Percentiles rank a stretch among this genome's conserved stretches.
Evolutionary conservation across 2,329 filamentous ascomycete genomes (phyloP).

Genomic region (Onygenales sp.): DNA sequence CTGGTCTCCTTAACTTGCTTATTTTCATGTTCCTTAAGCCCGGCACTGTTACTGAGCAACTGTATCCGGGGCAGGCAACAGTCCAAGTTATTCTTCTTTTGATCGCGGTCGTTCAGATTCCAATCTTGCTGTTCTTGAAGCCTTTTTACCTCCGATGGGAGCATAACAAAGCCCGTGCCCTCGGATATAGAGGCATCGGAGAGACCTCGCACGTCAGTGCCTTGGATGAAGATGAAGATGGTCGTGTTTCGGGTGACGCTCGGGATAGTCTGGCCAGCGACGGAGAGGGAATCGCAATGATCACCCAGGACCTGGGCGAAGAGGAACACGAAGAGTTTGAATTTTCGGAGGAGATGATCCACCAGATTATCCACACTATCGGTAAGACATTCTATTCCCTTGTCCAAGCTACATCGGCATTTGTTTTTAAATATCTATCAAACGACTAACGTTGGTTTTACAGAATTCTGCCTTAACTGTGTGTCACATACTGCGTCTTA

Average conservation of each 20-base stretch:
- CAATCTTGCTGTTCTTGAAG: conserved; percentile 86
- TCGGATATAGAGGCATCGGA: conserved; percentile 88
- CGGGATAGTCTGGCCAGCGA: conserved; percentile 64
- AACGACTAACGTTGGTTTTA: conserved; percentile 15
- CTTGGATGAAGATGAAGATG: conserved; percentile 68
- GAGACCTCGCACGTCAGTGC: conserved; percentile 83
- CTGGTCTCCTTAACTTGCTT: conserved; percentile 92
- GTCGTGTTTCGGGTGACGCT: conserved; percentile 44
- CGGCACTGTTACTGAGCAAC: conserved; percentile 55
- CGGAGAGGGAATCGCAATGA: conserved; percentile 75
- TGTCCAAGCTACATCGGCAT: background rate
- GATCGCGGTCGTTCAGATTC: conserved; percentile 76
- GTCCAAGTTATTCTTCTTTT: conserved; percentile 74
- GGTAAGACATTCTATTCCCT: conserved; percentile 48
- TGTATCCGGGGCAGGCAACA: conserved; percentile 67
- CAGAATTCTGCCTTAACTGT: conserved; percentile 97
- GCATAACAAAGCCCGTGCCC: conserved; percentile 76
- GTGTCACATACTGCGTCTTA: conserved; percentile 98
- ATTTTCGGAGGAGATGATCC: conserved; percentile 95
- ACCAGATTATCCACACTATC: conserved; percentile 97
- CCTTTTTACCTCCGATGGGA: conserved; percentile 91
- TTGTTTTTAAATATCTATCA: background rate
- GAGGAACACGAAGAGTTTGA: conserved; percentile 95
- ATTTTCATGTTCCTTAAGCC: conserved; percentile 99
- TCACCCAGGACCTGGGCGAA: conserved; percentile 69